Conservation (phyloP, 441 rosid species). For the Flueggea neowawraea region DNA sequence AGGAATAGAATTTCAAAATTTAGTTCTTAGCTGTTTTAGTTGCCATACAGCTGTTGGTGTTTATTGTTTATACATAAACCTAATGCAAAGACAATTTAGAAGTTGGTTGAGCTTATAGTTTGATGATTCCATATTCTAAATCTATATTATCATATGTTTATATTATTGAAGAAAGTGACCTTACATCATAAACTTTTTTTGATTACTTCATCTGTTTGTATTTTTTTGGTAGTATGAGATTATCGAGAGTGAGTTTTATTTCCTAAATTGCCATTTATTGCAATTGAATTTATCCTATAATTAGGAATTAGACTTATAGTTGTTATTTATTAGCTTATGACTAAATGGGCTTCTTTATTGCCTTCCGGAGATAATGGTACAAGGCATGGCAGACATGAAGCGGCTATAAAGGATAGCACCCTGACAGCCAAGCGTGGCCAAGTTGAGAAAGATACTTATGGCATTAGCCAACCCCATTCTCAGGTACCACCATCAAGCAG, state of each 20-base stretch:
- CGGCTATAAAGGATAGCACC: background rate
- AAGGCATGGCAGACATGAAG: slow-evolving; percentile 8
- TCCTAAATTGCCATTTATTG: background rate
- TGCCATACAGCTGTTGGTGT: too few relatives aligned
- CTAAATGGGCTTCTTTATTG: background rate
- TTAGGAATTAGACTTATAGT: background rate
- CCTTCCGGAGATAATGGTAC: background rate
- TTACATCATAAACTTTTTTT: background rate
- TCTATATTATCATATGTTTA: too few relatives aligned
- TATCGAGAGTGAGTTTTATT: too few relatives aligned
- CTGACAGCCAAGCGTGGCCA: background rate
- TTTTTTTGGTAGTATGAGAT: background rate
- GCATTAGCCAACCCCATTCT: background rate
- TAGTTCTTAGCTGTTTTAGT: too few relatives aligned
- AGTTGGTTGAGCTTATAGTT: background rate
- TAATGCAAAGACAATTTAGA: too few relatives aligned
- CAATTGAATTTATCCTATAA: background rate
- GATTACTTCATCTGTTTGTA: background rate
- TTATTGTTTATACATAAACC: too few relatives aligned
- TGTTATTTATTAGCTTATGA: background rate
- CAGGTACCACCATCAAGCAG: slow-evolving; percentile 8
- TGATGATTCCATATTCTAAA: too few relatives aligned
- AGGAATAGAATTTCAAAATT: too few relatives aligned
- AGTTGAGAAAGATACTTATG: background rate
- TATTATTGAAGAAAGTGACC: background rate